These are phyloP conservation scores for Symbiodinium natans DNA, from an alignment of 73 alveolate species.

Conservation along the genomic window DNA sequence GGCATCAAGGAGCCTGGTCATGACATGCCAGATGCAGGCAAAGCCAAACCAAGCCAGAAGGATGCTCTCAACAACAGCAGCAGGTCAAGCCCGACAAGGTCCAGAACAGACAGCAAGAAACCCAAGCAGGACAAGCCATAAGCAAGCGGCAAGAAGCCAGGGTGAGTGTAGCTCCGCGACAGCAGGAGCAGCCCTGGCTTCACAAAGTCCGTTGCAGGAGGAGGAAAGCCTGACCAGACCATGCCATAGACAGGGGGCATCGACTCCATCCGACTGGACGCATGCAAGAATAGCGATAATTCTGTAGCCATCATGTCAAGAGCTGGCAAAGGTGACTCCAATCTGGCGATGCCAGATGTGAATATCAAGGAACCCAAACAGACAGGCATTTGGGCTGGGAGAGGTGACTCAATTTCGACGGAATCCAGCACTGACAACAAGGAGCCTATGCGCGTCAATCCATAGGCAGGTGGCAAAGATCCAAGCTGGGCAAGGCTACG, in stretches of 20 bases:
- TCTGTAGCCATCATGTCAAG: constrained; percentile 16
- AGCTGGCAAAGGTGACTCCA: neutral
- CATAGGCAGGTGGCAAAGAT: neutral
- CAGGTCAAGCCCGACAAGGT: neutral
- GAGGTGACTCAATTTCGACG: neutral
- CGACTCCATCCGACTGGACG: neutral
- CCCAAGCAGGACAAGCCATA: constrained; percentile 60
- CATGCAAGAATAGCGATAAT: neutral
- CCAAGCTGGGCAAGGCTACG: constrained; percentile 13
- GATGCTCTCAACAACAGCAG: neutral
- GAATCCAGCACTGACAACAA: neutral
- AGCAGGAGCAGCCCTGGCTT: neutral
- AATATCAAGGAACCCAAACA: constrained; percentile 20
- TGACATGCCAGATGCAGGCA: constrained; percentile 24
- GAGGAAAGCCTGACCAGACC: neutral
- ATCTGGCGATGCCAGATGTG: constrained; percentile 28
- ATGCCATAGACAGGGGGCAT: constrained; percentile 7
- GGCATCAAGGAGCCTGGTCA: neutral
- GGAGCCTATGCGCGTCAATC: neutral
- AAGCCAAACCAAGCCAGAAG: neutral
- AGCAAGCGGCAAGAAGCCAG: neutral
- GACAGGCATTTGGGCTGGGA: neutral
- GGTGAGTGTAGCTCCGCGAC: neutral
- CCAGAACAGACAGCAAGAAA: neutral
- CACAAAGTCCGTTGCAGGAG: neutral